Base-by-base conservation (phyloP, 2,329 filamentous ascomycete genomes). In the Mollisia scopiformis region DNA sequence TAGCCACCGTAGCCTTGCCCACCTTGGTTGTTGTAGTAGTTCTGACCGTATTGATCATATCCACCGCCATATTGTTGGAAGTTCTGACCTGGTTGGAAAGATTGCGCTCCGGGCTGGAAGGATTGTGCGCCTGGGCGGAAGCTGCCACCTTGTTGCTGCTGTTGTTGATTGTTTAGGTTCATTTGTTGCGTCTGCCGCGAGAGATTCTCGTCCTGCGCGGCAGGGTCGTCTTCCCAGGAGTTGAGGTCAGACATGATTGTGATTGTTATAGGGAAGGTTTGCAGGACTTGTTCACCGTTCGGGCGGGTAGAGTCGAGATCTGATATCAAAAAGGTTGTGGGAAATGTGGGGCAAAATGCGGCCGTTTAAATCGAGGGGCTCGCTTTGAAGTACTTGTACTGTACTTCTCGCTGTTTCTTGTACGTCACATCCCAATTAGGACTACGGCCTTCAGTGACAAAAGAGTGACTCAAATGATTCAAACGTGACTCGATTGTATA, bases 161-260 rank as follows among this genome's bases (percentile, higher is more conserved):
- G 57, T 69, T 63, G 65, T 65, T 78, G 76, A 56, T 81, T 80
- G 75, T 89, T 90, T 72, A 93, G 75, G 76, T 92, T 92, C 76
- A 93, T 84, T 75, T 90, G 88, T 75, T 89, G 86, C 71, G 90
- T 80, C 81, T 93, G 91, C 71, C 88, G 87, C 64, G 91, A 86
- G 76, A 96, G 86, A 71, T 91, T 77, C 67, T 85, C 89, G 71
- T 93, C 89, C 81, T 92, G 89, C 65, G 86, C 88, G 58, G 88
- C 82, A 72, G 88, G 88, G 73, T 93, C 91, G 73, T 96, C 92
- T 80, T 98, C 93, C 91, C 95, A 98, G 65, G 93, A 97, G 77
- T 96, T 93, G 72, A 92, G 90, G 77, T 93, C 88, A 71, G 93
- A 90, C 93, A 97, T 97, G 73, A 47, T 69, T 67, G 53, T 31